Conservation (phyloP, 371 early-diverging fungal genomes). For the Scutellospora calospora region DNA sequence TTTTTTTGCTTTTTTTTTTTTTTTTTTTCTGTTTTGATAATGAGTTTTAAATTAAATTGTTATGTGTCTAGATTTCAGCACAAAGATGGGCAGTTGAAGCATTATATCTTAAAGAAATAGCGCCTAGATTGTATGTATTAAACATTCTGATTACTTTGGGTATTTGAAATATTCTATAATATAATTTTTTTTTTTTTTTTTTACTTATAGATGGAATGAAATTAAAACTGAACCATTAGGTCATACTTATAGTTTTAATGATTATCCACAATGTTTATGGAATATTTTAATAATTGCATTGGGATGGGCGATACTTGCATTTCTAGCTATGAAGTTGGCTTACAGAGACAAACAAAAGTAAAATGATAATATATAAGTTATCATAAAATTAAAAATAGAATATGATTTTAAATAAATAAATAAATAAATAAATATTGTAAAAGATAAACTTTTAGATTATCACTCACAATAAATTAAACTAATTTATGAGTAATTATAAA, state of each 20-base stretch:
- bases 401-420: no score
- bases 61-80: slow-evolving; percentile 50
- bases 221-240: slow-evolving; percentile 45
- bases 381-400: no score
- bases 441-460: no score
- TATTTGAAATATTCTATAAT: background rate
- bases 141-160: background rate
- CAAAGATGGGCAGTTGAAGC: slow-evolving; percentile 64
- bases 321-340: slow-evolving; percentile 57
- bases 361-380: no score
- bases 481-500: no score
- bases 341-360: slow-evolving; percentile 57
- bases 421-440: no score
- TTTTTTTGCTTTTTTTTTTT: background rate
- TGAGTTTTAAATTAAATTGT: background rate
- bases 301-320: slow-evolving; percentile 57
- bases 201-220: slow-evolving; percentile 50
- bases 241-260: slow-evolving; percentile 43
- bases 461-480: no score
- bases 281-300: slow-evolving; percentile 51
- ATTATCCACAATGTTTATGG: slow-evolving; percentile 50
- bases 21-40: background rate
- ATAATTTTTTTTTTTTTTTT: background rate
- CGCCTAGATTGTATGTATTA: slow-evolving; percentile 49
- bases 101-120: slow-evolving; percentile 57